Conservation (phyloP, 2,329 filamentous ascomycete species). For the Corynespora cassiicola region DNA sequence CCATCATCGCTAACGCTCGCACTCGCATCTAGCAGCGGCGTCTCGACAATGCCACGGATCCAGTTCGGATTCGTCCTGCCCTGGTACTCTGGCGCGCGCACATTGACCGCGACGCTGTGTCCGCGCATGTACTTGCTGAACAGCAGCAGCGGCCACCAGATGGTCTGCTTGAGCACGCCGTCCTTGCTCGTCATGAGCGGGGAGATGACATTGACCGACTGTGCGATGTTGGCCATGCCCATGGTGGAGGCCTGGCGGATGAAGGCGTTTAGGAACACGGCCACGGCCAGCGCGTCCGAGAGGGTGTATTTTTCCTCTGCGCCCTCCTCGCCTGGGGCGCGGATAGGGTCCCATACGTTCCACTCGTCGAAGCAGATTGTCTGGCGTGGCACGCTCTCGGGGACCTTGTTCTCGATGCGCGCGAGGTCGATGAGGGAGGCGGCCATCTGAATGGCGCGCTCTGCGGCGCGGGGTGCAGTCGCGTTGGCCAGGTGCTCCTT, state of each 20-base stretch:
- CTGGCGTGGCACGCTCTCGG: constrained; percentile 61
- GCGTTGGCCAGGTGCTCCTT: constrained; percentile 34
- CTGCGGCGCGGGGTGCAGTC: constrained; percentile 65
- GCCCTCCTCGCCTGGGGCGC: constrained; percentile 70
- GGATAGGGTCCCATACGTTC: constrained; percentile 77
- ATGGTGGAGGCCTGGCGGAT: constrained; percentile 71
- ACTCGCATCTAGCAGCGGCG: constrained; percentile 72
- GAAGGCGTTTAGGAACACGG: constrained; percentile 75
- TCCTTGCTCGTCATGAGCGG: constrained; percentile 71
- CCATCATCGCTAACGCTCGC: constrained; percentile 66
- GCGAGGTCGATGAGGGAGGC: constrained; percentile 72
- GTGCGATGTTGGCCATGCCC: constrained; percentile 77
- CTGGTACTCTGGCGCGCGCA: constrained; percentile 66
- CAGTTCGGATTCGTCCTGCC: constrained; percentile 68
- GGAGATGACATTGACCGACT: constrained; percentile 76
- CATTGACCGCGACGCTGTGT: constrained; percentile 67
- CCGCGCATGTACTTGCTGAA: constrained; percentile 75
- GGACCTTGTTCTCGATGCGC: constrained; percentile 67
- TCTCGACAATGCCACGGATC: constrained; percentile 67
- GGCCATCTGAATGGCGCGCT: constrained; percentile 73
- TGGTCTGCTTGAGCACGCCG: constrained; percentile 71
- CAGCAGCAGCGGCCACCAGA: constrained; percentile 74
- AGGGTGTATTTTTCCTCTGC: constrained; percentile 73
- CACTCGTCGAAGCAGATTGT: constrained; percentile 81
- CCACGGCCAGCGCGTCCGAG: constrained; percentile 75